Conservation (phyloP, 1,284 basidiomycete genomes). For the Leccinum angustisporum region DNA sequence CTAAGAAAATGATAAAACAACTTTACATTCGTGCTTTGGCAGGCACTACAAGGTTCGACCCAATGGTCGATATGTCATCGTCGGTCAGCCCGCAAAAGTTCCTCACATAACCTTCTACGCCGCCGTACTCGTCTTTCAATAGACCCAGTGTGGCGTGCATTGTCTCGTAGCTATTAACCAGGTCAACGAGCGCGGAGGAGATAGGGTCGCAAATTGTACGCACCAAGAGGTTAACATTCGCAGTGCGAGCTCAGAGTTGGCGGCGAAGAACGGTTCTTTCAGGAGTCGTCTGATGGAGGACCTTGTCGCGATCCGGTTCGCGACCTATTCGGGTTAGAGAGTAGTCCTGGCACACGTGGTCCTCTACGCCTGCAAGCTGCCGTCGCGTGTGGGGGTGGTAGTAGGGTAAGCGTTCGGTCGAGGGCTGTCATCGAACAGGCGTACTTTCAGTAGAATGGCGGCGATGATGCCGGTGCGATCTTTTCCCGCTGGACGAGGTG, state of each 20-base stretch:
- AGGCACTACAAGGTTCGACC: conserved; percentile 54
- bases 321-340: conserved; percentile 72
- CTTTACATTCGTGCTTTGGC: conserved; percentile 34
- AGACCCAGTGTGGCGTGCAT: conserved; percentile 67
- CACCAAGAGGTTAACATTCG: conserved; percentile 79
- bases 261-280: conserved; percentile 68
- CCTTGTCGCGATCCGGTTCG: conserved; percentile 68
- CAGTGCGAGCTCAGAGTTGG: conserved; percentile 67
- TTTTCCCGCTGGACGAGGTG: conserved; percentile 56
- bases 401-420: conserved; percentile 2
- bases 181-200: background rate
- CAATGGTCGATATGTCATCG: conserved; percentile 59
- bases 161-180: conserved; percentile 54
- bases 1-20: background rate
- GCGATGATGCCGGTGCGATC: conserved; percentile 78
- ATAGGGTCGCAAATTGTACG: background rate
- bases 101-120: conserved; percentile 64
- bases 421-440: conserved; percentile 1
- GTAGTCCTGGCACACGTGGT: conserved; percentile 73
- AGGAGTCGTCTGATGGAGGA: conserved; percentile 57
- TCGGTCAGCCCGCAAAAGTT: conserved; percentile 52
- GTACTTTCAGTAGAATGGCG: conserved; percentile 67
- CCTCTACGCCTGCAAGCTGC: conserved; percentile 68
- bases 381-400: background rate
- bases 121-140: conserved; percentile 61